Evolutionary conservation across 257 asterid genomes (phyloP).

Genomic region (Solanum rostratum): DNA sequence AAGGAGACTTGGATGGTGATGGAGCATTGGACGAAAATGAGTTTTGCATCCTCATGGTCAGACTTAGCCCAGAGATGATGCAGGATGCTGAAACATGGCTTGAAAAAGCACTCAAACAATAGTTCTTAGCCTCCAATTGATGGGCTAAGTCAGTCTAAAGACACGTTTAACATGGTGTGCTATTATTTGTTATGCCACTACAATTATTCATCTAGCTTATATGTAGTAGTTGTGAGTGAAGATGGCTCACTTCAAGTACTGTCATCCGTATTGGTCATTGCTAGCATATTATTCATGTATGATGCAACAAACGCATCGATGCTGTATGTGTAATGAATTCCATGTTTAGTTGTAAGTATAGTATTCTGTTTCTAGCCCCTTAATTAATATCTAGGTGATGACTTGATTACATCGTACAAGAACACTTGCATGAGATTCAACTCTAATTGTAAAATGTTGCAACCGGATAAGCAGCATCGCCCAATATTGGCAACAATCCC

Average conservation of each 20-base stretch:
- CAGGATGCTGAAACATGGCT: slow-evolving; percentile 77
- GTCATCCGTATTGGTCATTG: not conserved
- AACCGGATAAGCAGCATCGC: not conserved
- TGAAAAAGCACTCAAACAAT: slow-evolving; percentile 44
- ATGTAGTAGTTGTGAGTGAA: not conserved
- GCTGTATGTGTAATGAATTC: not conserved
- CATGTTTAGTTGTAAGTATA: not conserved
- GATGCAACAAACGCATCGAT: not conserved
- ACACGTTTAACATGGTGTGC: not conserved
- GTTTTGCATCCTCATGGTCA: slow-evolving; percentile 71
- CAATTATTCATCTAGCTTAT: too few species aligned
- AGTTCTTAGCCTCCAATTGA: not conserved
- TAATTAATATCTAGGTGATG: not conserved
- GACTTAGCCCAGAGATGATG: slow-evolving; percentile 81
- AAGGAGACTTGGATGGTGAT: slow-evolving; percentile 65
- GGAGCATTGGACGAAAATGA: slow-evolving; percentile 56
- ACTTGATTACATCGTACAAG: not conserved
- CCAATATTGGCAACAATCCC: not conserved
- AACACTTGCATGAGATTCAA: too few species aligned
- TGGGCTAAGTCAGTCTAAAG: not conserved
- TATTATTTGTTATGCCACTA: not conserved
- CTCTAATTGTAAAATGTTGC: not conserved
- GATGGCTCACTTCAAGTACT: not conserved
- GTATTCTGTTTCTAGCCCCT: too few species aligned
- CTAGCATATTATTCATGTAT: not conserved